Evolutionary conservation across 306 rosid species (phyloP).

Genomic region (Ceratonia siliqua): DNA sequence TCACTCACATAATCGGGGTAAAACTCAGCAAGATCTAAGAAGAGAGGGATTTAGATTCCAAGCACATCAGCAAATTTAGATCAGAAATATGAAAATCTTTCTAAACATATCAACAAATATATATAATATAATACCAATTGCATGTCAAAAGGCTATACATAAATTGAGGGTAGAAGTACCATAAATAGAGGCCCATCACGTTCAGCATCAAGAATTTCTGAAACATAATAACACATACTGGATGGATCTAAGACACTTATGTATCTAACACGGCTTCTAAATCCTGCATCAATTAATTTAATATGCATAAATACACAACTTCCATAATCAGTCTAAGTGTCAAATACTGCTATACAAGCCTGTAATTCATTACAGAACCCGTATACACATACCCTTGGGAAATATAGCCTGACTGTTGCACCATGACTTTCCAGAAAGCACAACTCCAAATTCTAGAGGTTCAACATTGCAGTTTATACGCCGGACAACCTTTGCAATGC

Average conservation of each 20-base stretch:
- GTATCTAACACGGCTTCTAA: slow-evolving; percentile 86
- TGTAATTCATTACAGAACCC: slow-evolving; percentile 6
- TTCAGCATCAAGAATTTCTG: slow-evolving; percentile 89
- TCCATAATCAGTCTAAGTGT: slow-evolving; percentile 19
- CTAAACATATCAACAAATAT: neutral
- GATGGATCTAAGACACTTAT: slow-evolving; percentile 77
- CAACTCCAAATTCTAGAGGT: slow-evolving; percentile 81
- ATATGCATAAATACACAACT: slow-evolving; percentile 21
- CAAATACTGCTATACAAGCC: slow-evolving; percentile 24
- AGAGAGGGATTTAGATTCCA: slow-evolving; percentile 18
- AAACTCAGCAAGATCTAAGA: slow-evolving; percentile 25
- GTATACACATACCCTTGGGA: slow-evolving; percentile 68
- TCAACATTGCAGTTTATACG: slow-evolving; percentile 92
- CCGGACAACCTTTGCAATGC: slow-evolving; percentile 91
- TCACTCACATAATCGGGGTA: neutral
- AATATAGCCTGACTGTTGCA: slow-evolving; percentile 86
- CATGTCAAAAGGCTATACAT: slow-evolving; percentile 8
- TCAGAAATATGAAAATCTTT: slow-evolving; percentile 25
- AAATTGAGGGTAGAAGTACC: slow-evolving; percentile 54
- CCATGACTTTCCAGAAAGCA: slow-evolving; percentile 89
- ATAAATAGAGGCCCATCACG: slow-evolving; percentile 80
- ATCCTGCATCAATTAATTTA: slow-evolving; percentile 66
- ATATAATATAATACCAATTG: neutral
- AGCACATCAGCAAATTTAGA: slow-evolving; percentile 1
- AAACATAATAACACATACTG: slow-evolving; percentile 67